Conservation (phyloP, 306 rosid species). For the Lupinus albus region DNA sequence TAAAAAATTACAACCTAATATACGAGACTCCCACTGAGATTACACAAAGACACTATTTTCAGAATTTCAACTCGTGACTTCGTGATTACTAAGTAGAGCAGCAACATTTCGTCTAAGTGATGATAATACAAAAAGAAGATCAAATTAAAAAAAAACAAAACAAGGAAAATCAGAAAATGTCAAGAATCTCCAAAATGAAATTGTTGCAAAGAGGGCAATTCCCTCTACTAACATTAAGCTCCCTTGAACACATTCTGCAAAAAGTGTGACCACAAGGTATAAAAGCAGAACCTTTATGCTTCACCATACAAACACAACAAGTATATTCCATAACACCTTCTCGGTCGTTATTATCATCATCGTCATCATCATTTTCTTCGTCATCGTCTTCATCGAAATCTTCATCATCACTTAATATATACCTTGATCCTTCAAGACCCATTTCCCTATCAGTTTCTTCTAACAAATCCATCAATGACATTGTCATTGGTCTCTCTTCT, state of each 20-base stretch:
- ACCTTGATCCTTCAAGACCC: constrained; percentile 64
- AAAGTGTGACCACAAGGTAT: constrained; percentile 76
- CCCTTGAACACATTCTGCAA: constrained; percentile 87
- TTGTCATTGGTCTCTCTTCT: constrained; percentile 57
- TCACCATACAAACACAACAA: constrained; percentile 86
- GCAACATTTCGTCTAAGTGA: too few relatives aligned
- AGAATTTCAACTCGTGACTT: too few relatives aligned
- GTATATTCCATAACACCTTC: constrained; percentile 50
- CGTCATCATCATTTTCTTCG: constrained; percentile 29
- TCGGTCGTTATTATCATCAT: constrained; percentile 17
- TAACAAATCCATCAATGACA: constrained; percentile 87
- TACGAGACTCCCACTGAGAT: too few relatives aligned
- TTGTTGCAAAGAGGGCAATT: constrained; percentile 81
- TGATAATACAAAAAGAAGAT: not conserved
- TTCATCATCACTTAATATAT: constrained; percentile 49
- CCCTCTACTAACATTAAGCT: constrained; percentile 69
- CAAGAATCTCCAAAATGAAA: constrained; percentile 78
- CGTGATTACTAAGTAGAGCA: too few relatives aligned
- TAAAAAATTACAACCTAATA: too few relatives aligned
- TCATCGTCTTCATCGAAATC: constrained; percentile 41
- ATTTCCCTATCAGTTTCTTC: constrained; percentile 73
- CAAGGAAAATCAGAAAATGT: constrained; percentile 58
- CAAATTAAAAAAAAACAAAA: not conserved
- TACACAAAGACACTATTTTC: too few relatives aligned
- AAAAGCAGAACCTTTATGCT: constrained; percentile 68